These are phyloP conservation scores for Leishmania tropica DNA, from an alignment of 208 protist genomes.

Conservation along the genomic window DNA sequence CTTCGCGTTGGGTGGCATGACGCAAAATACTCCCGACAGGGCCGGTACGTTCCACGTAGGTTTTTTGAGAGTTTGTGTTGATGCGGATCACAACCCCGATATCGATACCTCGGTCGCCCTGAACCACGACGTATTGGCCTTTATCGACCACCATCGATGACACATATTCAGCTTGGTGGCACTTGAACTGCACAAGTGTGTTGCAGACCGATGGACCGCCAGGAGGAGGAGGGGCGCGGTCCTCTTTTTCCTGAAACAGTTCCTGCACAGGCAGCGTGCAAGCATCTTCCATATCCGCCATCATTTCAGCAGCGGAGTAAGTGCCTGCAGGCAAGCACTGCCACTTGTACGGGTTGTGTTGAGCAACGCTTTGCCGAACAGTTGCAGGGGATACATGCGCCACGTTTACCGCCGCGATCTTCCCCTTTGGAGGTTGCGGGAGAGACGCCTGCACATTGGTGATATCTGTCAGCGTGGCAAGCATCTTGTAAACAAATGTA, in stretches of 20 bases:
- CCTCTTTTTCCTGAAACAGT: slow-evolving; percentile 45
- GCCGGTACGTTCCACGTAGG: slow-evolving; percentile 64
- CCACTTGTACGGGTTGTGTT: slow-evolving; percentile 78
- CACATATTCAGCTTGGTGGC: slow-evolving; percentile 78
- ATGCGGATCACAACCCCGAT: slow-evolving; percentile 86
- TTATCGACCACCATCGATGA: slow-evolving; percentile 58
- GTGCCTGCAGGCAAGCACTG: slow-evolving; percentile 59
- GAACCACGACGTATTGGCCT: slow-evolving; percentile 87
- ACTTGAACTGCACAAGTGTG: slow-evolving; percentile 88
- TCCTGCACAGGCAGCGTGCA: slow-evolving; percentile 30
- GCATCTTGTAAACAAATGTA: slow-evolving; percentile 17
- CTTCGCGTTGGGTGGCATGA: slow-evolving; percentile 80
- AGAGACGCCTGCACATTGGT: slow-evolving; percentile 58
- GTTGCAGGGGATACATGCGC: not conserved
- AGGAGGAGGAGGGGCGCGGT: slow-evolving; percentile 34
- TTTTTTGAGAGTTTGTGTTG: slow-evolving; percentile 47
- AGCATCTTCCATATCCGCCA: slow-evolving; percentile 8
- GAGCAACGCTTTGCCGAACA: not conserved
- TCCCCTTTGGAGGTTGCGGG: slow-evolving; percentile 20
- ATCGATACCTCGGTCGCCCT: slow-evolving; percentile 90
- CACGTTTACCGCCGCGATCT: slow-evolving; percentile 5
- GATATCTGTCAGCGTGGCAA: slow-evolving; percentile 67
- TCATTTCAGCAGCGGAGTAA: slow-evolving; percentile 14
- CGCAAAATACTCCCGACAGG: slow-evolving; percentile 65
- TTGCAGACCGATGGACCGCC: slow-evolving; percentile 41